phyloP scores from a whole-genome alignment of 2,329 filamentous ascomycete genomes.

The Botryotinia calthae region DNA sequence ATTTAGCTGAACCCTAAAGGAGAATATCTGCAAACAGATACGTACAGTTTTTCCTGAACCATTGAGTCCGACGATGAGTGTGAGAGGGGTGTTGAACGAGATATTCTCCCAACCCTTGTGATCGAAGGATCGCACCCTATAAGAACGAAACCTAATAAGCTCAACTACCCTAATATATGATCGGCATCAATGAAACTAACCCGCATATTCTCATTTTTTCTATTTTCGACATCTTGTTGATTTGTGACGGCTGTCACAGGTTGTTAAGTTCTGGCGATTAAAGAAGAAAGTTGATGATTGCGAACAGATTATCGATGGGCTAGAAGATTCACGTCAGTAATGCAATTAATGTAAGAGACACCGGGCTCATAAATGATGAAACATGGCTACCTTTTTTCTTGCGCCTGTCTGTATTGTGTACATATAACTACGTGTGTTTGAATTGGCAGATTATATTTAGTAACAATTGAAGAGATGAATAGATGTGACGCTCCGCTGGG shows the following conservation, averaged over 20 bases:
- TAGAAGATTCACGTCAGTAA: background rate
- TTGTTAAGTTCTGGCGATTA: background rate
- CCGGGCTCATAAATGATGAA: background rate
- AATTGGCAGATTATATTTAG: background rate
- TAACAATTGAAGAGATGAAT: background rate
- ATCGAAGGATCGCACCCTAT: conserved; percentile 79
- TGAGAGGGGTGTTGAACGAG: conserved; percentile 84
- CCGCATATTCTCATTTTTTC: conserved; percentile 86
- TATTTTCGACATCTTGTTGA: conserved; percentile 66
- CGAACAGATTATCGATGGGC: background rate
- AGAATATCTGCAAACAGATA: background rate
- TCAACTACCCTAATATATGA: background rate
- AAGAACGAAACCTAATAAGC: background rate
- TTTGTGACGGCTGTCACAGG: background rate
- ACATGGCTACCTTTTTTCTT: background rate
- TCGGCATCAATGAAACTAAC: conserved; percentile 39
- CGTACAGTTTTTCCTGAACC: conserved; percentile 87
- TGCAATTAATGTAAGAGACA: background rate
- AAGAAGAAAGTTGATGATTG: background rate
- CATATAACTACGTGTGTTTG: background rate
- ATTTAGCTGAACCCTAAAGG: conserved; percentile 19
- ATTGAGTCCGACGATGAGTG: conserved; percentile 95
- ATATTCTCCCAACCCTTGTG: conserved; percentile 73
- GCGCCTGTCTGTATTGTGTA: background rate
- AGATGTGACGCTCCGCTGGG: background rate